Base-by-base conservation (phyloP, 805 yeast species). In the Danielozyma ontarioensis region DNA sequence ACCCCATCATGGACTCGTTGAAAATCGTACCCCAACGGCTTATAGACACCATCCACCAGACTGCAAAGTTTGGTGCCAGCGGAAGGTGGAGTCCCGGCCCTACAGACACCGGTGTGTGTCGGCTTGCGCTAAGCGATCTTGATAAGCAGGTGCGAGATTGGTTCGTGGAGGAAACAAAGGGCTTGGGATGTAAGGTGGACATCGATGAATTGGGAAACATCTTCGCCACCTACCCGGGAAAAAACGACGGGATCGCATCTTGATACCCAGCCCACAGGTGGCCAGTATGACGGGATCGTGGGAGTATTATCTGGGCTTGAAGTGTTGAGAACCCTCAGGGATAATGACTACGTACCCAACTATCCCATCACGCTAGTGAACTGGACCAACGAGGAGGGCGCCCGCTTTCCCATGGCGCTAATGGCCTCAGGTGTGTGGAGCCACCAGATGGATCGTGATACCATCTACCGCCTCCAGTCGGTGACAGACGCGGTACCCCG, bases 311-410 rank as follows among this genome's bases (percentile, higher is more conserved):
- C 80, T 7, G 87, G 85, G 1, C 57, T 81, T 29, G 86, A 81
- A 54, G 78, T 81, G 4, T 55, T 81, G 44, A 62, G 85, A 39
- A 79, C 86, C 3, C 57, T 81, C 48, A 73, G 76, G 37, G 84
- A 76, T 13, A 74, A 76, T 51, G 60, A 66, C 27, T 70, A 58
- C 46, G 64, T 61, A 8, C 85, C 89, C n/a, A 70, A 76, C 34
- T 80, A 65, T 40, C 87, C 87, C 6, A 70, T 81, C 35, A 78
- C 80, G 4, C 66, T 78, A 4, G 68, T 81, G 26, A 68, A 75
- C 47, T 81, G 89, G 89, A 77, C 79, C 53, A 81, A 81, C 48
- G 89, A 81, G 50, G 89, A 81, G 59, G 89, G 89, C 36, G 87
- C 88, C 0, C 57, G 89, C 32, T 81, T 80, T 48, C 84, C 87